Base-by-base conservation (phyloP, 169 alveolate genomes). In the Fabrea salina region DNA sequence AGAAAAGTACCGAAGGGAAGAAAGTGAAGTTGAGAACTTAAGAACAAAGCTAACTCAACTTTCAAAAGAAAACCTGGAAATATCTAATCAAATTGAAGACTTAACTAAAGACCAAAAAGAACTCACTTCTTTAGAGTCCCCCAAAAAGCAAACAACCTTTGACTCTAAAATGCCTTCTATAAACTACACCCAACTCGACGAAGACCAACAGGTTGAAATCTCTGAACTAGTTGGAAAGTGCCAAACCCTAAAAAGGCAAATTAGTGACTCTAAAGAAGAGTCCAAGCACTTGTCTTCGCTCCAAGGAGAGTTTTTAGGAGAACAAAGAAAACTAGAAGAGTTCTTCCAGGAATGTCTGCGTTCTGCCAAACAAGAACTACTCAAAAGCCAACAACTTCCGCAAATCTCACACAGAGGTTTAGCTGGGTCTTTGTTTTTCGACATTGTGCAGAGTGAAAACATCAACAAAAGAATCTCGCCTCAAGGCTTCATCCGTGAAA, bases 21-120 rank as follows among this genome's bases (percentile, higher is more conserved):
- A 70, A 70, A 19, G 27, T 3, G 19, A 70, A 19, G 58, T 56
- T 57, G 7, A 37, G 66, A 25, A 44, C 2, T 22, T 70, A 44
- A 70, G 49, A 44, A 32, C 22, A 39, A 41, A 22, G 22, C 37
- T 70, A 41, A 70, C 41, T 47, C 44, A 41, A 7, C 37, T 70
- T n/a, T 22, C 59, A 44, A 70, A 49, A 70, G 79, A 70, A 44
- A 70, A 70, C 79, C 44, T 70, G n/a, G 49, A 49, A 44, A n/a
- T 70, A 4, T 44, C 79, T 19, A 47, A 70, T 49, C 35, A 13
- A 41, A 5, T 70, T 3, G 79, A 70, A 70, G 79, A 70, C 41
- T 13, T 49, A 0, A 22, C 16, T 33, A 7, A 64, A 33, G 54
- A 19, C 56, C 49, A 64, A 64, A 39, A 16, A 39, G 32, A 51